A percentile compares a stretch with the other conserved stretches of the same genome.
Evolutionary conservation across 2,329 filamentous ascomycete genomes (phyloP).

Genomic region (Aspergillus costaricaensis): DNA sequence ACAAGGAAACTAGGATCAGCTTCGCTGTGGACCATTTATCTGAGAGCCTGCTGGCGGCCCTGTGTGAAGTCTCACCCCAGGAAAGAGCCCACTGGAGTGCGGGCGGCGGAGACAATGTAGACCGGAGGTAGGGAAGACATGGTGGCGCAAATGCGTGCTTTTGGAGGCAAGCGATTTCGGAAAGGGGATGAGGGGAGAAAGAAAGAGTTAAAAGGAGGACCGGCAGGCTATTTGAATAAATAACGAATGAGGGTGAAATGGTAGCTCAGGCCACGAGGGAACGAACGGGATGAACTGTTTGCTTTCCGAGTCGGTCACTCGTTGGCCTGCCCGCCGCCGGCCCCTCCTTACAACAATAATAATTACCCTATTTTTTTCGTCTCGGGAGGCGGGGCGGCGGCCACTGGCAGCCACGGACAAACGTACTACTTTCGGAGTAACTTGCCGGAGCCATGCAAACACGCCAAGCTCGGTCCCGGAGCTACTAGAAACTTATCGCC

Average conservation of each 20-base stretch:
- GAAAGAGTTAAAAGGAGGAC: background rate
- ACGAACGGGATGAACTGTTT: background rate
- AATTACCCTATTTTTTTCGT: background rate
- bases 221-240: background rate
- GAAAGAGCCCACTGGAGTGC: conserved; percentile 93
- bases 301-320: background rate
- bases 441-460: conserved; percentile 4
- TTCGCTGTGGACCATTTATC: background rate
- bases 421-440: conserved; percentile 8
- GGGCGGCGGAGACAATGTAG: conserved; percentile 90
- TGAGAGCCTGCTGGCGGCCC: conserved; percentile 2
- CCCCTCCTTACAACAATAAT: background rate
- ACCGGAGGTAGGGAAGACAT: conserved; percentile 84
- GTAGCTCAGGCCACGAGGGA: conserved; percentile 1
- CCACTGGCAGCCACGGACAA: conserved; percentile 5
- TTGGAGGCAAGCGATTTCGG: background rate
- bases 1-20: conserved; percentile 7
- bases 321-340: background rate
- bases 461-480: conserved; percentile 13
- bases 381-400: background rate
- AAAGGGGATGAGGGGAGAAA: background rate
- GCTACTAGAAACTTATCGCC: background rate
- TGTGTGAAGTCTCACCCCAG: conserved; percentile 69
- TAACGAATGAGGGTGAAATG: no score
- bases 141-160: conserved; percentile 36